Base-by-base conservation (phyloP, 768 basidiomycete species). In the Trametes gibbosa region DNA sequence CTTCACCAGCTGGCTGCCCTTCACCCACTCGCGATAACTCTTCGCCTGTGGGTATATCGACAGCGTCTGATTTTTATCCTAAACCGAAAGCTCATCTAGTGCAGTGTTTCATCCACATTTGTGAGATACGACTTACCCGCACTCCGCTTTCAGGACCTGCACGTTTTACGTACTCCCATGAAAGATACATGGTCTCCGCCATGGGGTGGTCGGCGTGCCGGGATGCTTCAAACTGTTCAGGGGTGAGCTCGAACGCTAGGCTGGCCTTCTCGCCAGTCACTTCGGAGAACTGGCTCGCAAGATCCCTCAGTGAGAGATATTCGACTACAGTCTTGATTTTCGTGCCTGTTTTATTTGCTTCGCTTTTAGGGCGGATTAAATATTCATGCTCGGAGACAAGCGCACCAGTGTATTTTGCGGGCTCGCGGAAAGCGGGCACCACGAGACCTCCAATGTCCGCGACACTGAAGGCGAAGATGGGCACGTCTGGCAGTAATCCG, bases 271-370 rank as follows among this genome's bases (percentile, higher is more conserved):
- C 55, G 19, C 55, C 55, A n/a, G 55, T 56, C 47, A 49, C 55
- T 14, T 56, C 55, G 25, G 45, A 48, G 55, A 56, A 56, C 55
- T 56, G 55, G 17, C 13, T 10, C 5, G 47, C 55, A 21, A 56
- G 47, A 21, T 56, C 55, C 24, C 55, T 47, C 12, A 56, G 46
- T 5, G 55, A 25, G 55, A 56, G 47, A 35, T 46, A 56, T 3
- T 56, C 55, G 39, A 56, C 55, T 8, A 56, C 55, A 19, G 55
- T 56, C 55, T 56, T 56, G 55, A 56, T 56, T 47, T 56, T 56
- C 16, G 19, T 37, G 39, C 55, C 55, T 56, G 40, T 19, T 13
- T 14, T n/a, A n/a, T n/a, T n/a, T n/a, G n/a, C n/a, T n/a, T n/a
- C n/a, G n/a, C n/a, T n/a, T n/a, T n/a, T n/a, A n/a, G n/a, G n/a